Base-by-base conservation (phyloP, 2,329 filamentous ascomycete genomes). In the Nectriaceae sp. region DNA sequence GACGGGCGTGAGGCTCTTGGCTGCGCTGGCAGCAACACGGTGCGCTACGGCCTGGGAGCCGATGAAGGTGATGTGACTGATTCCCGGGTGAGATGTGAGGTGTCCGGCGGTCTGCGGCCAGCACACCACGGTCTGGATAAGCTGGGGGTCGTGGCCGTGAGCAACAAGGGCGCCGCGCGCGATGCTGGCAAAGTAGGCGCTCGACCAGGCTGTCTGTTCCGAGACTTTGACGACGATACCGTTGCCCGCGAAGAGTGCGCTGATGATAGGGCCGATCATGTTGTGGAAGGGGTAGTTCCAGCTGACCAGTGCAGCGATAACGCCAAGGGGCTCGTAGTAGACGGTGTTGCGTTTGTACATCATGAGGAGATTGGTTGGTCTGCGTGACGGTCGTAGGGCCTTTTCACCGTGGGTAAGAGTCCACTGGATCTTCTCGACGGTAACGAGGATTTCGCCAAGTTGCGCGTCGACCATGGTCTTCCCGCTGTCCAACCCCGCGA, bases 211-310 rank as follows among this genome's bases (percentile, higher is more conserved):
- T 0, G 93, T 97, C 69, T 93, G 89, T 71, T 99, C 94, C 42
- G 90, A 96, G 40, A 88, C 89, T 74, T 99, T 99, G 68, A 97
- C 88, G 36, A 99, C 78, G 56, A 97, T 87, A 43, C 84, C 90
- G 66, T 97, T 97, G 40, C 94, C 94, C 13, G 92, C 80, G 67
- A 97, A 97, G 42, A 97, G 80, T 15, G 89, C 85, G 57, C 89
- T 92, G 65, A 97, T 95, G 57, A 97, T 82, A 13, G 93, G 94
- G 0, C 89, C 90, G 40, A 97, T 83, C 54, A 97, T 78, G 71
- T 99, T 99, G 74, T 99, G 94, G 70, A 97, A 96, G 38, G 90
- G 85, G 67, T 91, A 97, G 75, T 99, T 99, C 94, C 94, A 99
- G 65, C 89, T 94, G 37, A 99, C 90, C 44, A 93, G 87, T 16